Evolutionary conservation across 2,329 filamentous ascomycete genomes (phyloP).

Genomic region (Verticillium nonalfalfae): DNA sequence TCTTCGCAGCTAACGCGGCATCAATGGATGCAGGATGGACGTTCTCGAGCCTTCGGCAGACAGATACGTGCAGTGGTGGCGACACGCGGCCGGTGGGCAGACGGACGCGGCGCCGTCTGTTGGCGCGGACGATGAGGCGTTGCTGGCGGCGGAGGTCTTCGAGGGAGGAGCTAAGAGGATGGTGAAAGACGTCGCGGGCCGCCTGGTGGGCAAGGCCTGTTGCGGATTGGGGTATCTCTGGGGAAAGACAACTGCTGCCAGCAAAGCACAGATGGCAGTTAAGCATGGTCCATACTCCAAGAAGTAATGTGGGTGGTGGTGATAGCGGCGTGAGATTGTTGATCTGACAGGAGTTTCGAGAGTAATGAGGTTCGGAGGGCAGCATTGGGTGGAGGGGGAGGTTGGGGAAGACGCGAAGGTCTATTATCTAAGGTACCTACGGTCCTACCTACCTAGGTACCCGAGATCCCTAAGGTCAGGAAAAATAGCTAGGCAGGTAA

Average conservation of each 20-base stretch:
- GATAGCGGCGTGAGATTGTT: constrained; percentile 16
- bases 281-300: constrained; percentile 33
- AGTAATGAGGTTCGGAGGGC: background rate
- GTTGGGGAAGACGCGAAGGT: background rate
- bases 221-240: constrained; percentile 3
- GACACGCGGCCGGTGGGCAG: constrained; percentile 13
- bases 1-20: background rate
- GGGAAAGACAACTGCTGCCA: constrained; percentile 8
- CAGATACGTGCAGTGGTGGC: background rate
- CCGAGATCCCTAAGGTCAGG: background rate
- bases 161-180: constrained; percentile 21
- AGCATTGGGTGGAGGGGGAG: background rate
- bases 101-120: constrained; percentile 25
- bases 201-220: constrained; percentile 18
- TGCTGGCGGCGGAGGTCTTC: constrained; percentile 26
- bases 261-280: constrained; percentile 32
- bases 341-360: background rate
- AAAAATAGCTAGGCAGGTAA: background rate
- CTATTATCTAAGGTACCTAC: too few relatives aligned
- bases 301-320: constrained; percentile 21
- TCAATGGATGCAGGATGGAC: background rate
- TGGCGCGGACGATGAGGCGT: constrained; percentile 13
- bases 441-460: background rate
- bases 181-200: constrained; percentile 22
- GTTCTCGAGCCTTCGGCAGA: background rate